Percentiles rank a stretch among this genome's conserved stretches.
Evolutionary conservation across 202 grass and related monocot species (phyloP).

Genomic region (Musa balbisiana): DNA sequence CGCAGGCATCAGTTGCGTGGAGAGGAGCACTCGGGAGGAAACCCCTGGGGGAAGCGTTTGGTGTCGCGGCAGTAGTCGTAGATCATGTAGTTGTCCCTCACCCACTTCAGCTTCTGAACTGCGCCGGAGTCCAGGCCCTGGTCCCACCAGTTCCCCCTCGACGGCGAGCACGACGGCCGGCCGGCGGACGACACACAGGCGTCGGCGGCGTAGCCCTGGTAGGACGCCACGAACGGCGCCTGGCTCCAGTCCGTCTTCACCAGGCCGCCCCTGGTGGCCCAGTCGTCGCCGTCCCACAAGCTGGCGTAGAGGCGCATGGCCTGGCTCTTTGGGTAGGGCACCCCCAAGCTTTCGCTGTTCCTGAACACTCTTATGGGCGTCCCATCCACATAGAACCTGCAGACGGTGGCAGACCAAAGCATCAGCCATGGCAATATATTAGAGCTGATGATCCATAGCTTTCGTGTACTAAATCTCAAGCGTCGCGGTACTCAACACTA

Average conservation of each 20-base stretch:
- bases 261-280: constrained; percentile 6
- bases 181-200: neutral
- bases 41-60: neutral
- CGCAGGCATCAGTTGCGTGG: neutral
- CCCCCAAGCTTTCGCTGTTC: constrained; percentile 2
- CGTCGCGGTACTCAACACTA: neutral
- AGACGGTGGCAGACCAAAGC: neutral
- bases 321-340: constrained; percentile 9
- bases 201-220: neutral
- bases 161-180: neutral
- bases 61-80: constrained; percentile 11
- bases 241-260: constrained; percentile 12
- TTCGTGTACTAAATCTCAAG: too few species aligned
- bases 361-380: constrained; percentile 9
- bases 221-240: constrained; percentile 11
- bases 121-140: neutral
- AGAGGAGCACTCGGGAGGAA: constrained; percentile 1
- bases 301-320: constrained; percentile 7
- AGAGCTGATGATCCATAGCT: too few species aligned
- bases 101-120: constrained; percentile 2
- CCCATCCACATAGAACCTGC: constrained; percentile 5
- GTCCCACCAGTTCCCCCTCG: constrained; percentile 2
- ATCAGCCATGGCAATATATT: too few species aligned
- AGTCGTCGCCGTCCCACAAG: constrained; percentile 14
- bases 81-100: constrained; percentile 2